phyloP scores from a whole-genome alignment of 139 green algal genomes.

The Limnomonas spitsbergensis region DNA sequence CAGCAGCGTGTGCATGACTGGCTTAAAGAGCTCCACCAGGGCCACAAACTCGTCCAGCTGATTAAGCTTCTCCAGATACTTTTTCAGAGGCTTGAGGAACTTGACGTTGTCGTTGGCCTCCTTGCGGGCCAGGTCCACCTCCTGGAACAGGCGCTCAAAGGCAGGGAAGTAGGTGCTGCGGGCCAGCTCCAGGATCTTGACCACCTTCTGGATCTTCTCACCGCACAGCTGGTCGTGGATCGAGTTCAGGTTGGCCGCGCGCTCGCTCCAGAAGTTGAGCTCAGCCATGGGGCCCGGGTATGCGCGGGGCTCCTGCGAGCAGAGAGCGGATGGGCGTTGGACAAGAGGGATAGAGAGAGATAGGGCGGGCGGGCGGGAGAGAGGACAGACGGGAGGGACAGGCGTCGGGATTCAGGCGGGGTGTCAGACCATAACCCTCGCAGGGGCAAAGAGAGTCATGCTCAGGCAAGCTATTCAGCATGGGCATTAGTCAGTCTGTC shows the following conservation, averaged over 20 bases:
- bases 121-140: constrained; percentile 37
- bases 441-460: too few relatives aligned
- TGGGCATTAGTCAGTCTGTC: too few relatives aligned
- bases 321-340: too few relatives aligned
- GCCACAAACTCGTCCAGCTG: constrained; percentile 74
- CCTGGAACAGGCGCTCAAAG: constrained; percentile 61
- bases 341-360: not conserved
- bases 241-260: constrained; percentile 74
- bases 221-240: constrained; percentile 79
- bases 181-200: constrained; percentile 71
- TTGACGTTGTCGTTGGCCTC: constrained; percentile 80
- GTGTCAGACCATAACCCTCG: too few relatives aligned
- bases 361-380: not conserved
- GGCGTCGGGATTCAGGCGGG: not conserved
- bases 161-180: constrained; percentile 77
- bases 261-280: constrained; percentile 84
- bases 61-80: constrained; percentile 78
- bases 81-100: constrained; percentile 73
- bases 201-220: constrained; percentile 67
- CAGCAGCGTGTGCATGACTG: constrained; percentile 83
- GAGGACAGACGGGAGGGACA: not conserved
- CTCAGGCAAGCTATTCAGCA: too few relatives aligned
- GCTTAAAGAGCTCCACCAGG: constrained; percentile 76
- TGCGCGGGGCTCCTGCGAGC: constrained; percentile 38
- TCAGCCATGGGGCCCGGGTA: constrained; percentile 77